Base-by-base conservation (phyloP, 169 alveolate species). In the Plasmodium gallinaceum region DNA sequence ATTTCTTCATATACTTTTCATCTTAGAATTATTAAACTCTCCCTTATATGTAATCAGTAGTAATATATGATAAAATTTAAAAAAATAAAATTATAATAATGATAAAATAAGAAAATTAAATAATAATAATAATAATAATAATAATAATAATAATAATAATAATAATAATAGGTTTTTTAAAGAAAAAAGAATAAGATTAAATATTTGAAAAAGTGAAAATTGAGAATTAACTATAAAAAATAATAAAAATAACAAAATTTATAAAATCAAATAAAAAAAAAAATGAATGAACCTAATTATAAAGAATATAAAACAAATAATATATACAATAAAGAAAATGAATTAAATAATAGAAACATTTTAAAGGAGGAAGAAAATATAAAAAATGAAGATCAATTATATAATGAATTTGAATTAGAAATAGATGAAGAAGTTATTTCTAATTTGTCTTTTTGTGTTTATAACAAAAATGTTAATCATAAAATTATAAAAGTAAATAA, bases 391-490 rank as follows among this genome's bases (percentile, higher is more conserved):
- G 43, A 66, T 16, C 71, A 58, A 8, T 46, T 54, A 51, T 2
- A 37, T 14, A 78, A 62, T n/a, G 89, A 78, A 14, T 37, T 78
- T 10, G 89, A 78, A 48, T 45, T 78, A 14, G 89, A 65, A 32
- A 51, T 78, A 48, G 89, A 78, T 7, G 89, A 78, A 10, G 89
- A 78, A 10, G 32, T 78, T 18, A 65, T 78, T 20, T 24, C 52
- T 5, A 26, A 52, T 58, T 54, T 78, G 45, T 32, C 76, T 32
- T 45, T 70, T 5, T 78, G 46, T 22, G 65, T 48, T 48, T 66
- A 37, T 60, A 78, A 78, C 18, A 65, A 78, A 64, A 78, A 78
- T 78, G 71, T 78, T 48, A 62, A 39, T 4, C 89, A 78, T 78
- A 78, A 78, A 65, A 52, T 78, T 6, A 22, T 78, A 18, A 78